These are phyloP conservation scores for Mortierella sp. DNA, from an alignment of 371 early-diverging fungal species.

Conservation along the genomic window DNA sequence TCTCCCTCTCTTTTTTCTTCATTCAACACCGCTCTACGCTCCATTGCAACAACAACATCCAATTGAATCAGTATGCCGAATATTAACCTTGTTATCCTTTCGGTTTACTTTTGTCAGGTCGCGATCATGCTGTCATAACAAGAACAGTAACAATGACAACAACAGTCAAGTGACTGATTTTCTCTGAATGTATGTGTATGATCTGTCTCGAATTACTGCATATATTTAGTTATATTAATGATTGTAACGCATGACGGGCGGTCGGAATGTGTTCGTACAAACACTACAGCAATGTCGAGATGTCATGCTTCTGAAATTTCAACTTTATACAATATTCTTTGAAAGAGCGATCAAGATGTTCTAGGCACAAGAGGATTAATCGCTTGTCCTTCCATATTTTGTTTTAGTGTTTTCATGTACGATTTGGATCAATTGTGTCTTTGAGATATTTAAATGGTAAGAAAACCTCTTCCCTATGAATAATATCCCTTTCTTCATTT, in stretches of 20 bases:
- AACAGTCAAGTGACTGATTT: not conserved
- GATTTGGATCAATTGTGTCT: not conserved
- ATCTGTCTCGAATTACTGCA: not conserved
- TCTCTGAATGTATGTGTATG: not conserved
- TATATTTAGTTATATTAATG: slow-evolving; percentile 35
- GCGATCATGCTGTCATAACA: not conserved
- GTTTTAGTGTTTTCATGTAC: not conserved
- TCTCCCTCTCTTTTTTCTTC: not conserved
- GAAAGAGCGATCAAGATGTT: too few relatives aligned
- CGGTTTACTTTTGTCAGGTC: not conserved
- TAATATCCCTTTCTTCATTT: not conserved
- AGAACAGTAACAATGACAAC: not conserved
- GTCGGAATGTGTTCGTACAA: slow-evolving; percentile 61
- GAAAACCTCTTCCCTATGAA: not conserved
- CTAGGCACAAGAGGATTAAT: not conserved
- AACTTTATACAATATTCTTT: not conserved
- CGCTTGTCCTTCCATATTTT: not conserved
- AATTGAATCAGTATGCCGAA: not conserved
- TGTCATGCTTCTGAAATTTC: slow-evolving; percentile 59
- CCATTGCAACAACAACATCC: not conserved
- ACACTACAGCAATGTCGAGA: slow-evolving; percentile 55
- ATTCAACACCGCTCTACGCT: too few relatives aligned
- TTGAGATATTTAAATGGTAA: slow-evolving; percentile 7
- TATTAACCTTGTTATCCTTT: not conserved
- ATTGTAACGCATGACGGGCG: slow-evolving; percentile 61